Base-by-base conservation (phyloP, 192 early-diverging fungal species). In the Dimargaris verticillata region DNA sequence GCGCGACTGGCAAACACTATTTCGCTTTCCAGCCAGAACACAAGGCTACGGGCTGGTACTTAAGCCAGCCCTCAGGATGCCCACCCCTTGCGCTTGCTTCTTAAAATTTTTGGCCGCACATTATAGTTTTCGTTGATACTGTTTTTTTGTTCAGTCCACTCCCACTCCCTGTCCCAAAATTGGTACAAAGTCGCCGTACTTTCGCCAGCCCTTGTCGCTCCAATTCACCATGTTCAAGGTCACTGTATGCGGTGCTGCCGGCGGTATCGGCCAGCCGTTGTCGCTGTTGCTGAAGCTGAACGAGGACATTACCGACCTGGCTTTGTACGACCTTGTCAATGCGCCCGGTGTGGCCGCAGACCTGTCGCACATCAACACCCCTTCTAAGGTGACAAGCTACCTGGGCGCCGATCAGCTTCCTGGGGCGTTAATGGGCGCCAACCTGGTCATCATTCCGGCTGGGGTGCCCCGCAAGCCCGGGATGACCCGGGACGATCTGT, bases 401-500 rank as follows among this genome's bases (percentile, higher is more conserved):
- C 65, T 71, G 61, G n/a, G n/a, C n/a, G 68, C 76, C 63, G 85
- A 86, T 61, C 62, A 83, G 85, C 38, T 75, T 83, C 58, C 81
- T 95, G 74, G 78, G 83, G 84, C 92, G 11, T 68, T 95, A 49
- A 69, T 70, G 63, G 86, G 74, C 48, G 76, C 87, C 22, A 75
- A 83, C 58, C 68, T 90, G 47, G 87, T 99, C 61, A 87, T 99
- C 51, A 97, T 99, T 66, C 95, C 95, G 20, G 95, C 93, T 58
- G 92, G 95, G 69, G 88, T 98, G 18, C 95, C 95, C 61, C 85
- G 95, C 70, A 98, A 98, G 86, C 95, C 93, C 61, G 95, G 93
- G 53, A 98, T 98, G 95, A 91, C 92, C 64, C 88, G 95, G 69
- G 93, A 98, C 69, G 95, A 98, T 63, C 77, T 98, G 64, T 98